These are phyloP conservation scores for Globisporangium uncinulatum DNA, from an alignment of 352 stramenopile genomes.

Conservation along the genomic window DNA sequence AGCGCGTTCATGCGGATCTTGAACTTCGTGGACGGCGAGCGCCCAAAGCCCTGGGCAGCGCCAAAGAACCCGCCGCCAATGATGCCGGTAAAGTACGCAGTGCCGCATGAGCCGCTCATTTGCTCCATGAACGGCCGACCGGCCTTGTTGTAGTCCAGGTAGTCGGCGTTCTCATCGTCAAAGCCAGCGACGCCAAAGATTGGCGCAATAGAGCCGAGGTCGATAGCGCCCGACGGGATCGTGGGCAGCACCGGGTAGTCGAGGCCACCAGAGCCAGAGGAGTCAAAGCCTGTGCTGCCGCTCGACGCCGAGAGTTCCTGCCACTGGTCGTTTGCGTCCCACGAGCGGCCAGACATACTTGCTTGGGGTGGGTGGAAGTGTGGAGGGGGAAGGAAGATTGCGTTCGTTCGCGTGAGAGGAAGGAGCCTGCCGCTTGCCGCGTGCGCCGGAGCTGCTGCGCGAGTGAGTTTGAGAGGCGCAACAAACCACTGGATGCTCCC, in stretches of 20 bases:
- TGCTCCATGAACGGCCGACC: constrained; percentile 84
- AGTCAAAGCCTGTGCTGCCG: constrained; percentile 29
- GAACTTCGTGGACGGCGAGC: constrained; percentile 80
- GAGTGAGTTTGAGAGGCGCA: neutral
- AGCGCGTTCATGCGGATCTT: constrained; percentile 87
- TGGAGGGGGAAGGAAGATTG: neutral
- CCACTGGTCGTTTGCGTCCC: constrained; percentile 74
- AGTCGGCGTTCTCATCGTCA: constrained; percentile 72
- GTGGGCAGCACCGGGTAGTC: constrained; percentile 70
- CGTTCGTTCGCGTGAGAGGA: neutral
- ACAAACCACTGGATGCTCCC: neutral
- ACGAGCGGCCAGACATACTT: constrained; percentile 41
- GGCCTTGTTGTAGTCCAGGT: constrained; percentile 82
- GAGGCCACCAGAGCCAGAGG: constrained; percentile 33
- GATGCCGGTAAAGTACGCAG: constrained; percentile 83
- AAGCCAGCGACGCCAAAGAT: constrained; percentile 81
- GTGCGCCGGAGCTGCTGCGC: neutral
- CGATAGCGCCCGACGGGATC: constrained; percentile 72
- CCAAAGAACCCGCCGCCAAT: constrained; percentile 68
- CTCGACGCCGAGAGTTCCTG: constrained; percentile 48
- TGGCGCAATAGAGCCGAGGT: constrained; percentile 77
- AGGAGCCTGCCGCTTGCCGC: neutral
- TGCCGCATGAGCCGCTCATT: constrained; percentile 70
- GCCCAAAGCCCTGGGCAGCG: constrained; percentile 56
- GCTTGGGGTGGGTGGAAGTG: neutral